Evolutionary conservation across 23 red algal species (phyloP).

Genomic region (Gracilaria vermiculophylla): DNA sequence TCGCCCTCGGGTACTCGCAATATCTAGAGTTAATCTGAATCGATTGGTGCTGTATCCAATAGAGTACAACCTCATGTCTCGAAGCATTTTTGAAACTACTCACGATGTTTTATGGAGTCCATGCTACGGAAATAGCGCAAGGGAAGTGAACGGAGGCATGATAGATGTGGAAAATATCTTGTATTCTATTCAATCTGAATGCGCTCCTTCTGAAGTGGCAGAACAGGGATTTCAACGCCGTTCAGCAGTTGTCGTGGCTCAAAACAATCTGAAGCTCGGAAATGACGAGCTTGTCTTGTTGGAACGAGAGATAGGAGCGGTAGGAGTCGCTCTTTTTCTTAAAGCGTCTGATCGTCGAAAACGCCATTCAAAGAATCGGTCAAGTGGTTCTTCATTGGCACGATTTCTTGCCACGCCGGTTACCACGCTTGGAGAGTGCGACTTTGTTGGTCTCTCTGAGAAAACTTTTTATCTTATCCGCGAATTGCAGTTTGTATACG

Average conservation of each 20-base stretch:
- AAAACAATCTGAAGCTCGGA: not conserved
- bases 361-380: not conserved
- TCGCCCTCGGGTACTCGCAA: slow-evolving; percentile 28
- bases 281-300: slow-evolving; percentile 5
- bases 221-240: not conserved
- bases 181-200: not conserved
- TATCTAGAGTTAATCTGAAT: slow-evolving; percentile 11
- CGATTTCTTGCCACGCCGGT: not conserved
- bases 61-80: slow-evolving; percentile 51
- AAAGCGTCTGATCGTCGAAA: not conserved
- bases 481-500: slow-evolving; percentile 50
- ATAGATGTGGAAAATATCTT: slow-evolving; percentile 43
- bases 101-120: slow-evolving; percentile 33
- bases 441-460: slow-evolving; percentile 31
- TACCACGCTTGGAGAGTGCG: not conserved
- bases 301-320: slow-evolving; percentile 24
- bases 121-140: slow-evolving; percentile 53
- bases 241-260: not conserved
- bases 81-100: not conserved
- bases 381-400: not conserved
- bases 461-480: slow-evolving; percentile 47
- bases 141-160: not conserved
- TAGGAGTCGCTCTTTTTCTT: slow-evolving; percentile 44
- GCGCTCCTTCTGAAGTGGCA: not conserved
- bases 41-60: slow-evolving; percentile 25